phyloP scores from a whole-genome alignment of 371 early-diverging fungal genomes.

The Funneliformis caledonium region DNA sequence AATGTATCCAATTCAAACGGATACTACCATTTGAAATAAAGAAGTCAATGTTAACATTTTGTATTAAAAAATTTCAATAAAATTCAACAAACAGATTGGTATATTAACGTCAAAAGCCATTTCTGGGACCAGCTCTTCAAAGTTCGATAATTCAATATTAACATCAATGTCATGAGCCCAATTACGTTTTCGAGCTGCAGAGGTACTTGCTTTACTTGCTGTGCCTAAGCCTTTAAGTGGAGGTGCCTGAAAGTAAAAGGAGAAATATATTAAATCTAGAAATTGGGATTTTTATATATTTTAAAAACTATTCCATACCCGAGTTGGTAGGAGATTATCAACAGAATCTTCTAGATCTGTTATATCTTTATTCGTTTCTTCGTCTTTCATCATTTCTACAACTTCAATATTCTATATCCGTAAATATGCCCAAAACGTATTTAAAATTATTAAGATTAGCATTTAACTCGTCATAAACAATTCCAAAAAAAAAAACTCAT shows the following conservation, averaged over 20 bases:
- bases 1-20: constrained; percentile 98
- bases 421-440: neutral
- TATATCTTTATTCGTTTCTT: constrained; percentile 1
- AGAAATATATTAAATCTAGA: constrained; percentile 5
- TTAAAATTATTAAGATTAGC: neutral
- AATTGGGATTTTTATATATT: neutral
- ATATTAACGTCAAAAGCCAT: constrained; percentile 70
- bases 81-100: too few species aligned
- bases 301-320: constrained; percentile 7
- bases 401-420: constrained; percentile 46
- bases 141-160: constrained; percentile 81
- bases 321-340: constrained; percentile 39
- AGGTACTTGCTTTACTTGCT: constrained; percentile 36
- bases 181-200: constrained; percentile 59
- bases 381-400: constrained; percentile 41
- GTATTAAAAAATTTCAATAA: neutral
- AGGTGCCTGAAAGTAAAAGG: neutral
- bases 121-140: constrained; percentile 81
- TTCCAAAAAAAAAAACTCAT: too few species aligned
- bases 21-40: constrained; percentile 55
- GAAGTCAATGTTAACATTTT: neutral
- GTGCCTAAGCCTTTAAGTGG: constrained; percentile 5
- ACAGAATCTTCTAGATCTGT: constrained; percentile 32
- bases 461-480: too few species aligned
- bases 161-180: constrained; percentile 96